phyloP scores from a whole-genome alignment of 192 early-diverging fungal genomes.

The Chytriomyces sp. region DNA sequence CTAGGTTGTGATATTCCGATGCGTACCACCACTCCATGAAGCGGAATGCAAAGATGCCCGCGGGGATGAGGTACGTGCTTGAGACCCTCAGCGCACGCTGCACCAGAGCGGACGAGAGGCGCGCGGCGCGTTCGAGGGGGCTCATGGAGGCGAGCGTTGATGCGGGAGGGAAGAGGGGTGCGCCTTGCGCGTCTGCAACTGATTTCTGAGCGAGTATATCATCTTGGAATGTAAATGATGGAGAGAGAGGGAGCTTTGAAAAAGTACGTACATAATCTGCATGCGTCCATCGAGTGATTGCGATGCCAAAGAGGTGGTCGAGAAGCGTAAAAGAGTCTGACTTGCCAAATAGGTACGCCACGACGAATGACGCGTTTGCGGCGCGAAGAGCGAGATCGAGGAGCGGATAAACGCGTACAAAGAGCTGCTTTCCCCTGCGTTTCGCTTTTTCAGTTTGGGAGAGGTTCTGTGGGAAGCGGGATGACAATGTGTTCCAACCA shows the following conservation, averaged over 20 bases:
- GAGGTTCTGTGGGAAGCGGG: not conserved
- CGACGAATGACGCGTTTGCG: slow-evolving; percentile 43
- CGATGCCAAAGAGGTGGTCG: slow-evolving; percentile 77
- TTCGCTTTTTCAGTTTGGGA: not conserved
- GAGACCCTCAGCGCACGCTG: slow-evolving; percentile 34
- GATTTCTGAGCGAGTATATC: slow-evolving; percentile 1
- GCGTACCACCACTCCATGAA: slow-evolving; percentile 98
- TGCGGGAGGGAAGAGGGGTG: not conserved
- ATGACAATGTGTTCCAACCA: not conserved
- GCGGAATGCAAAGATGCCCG: slow-evolving; percentile 90
- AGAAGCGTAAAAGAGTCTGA: slow-evolving; percentile 82
- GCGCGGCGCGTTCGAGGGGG: not conserved
- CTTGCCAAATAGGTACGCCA: slow-evolving; percentile 83
- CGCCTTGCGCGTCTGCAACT: not conserved
- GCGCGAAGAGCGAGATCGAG: slow-evolving; percentile 71
- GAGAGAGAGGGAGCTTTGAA: not conserved
- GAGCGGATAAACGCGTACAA: slow-evolving; percentile 42
- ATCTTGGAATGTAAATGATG: not conserved
- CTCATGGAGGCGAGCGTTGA: not conserved
- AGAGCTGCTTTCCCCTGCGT: not conserved
- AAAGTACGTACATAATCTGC: slow-evolving; percentile 74
- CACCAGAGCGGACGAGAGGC: not conserved
- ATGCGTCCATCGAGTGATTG: slow-evolving; percentile 76
- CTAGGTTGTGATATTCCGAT: slow-evolving; percentile 73
- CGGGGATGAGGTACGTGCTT: slow-evolving; percentile 73